Evolutionary conservation across 495 filamentous ascomycete species (phyloP).

Genomic region (Talaromyces wortmannii): DNA sequence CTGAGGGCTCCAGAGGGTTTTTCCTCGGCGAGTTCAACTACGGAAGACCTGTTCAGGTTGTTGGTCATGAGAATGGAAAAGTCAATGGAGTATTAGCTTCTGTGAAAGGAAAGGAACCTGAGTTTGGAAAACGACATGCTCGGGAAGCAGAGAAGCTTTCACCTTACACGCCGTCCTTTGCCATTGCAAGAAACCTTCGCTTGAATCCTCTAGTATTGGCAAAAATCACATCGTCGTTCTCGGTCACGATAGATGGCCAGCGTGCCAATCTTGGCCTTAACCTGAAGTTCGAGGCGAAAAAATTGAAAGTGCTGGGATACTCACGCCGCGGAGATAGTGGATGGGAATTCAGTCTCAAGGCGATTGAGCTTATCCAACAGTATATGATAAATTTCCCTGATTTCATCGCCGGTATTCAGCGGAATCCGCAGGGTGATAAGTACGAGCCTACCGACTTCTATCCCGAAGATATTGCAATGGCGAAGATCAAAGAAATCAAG

Average conservation of each 20-base stretch:
- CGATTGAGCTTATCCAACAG: constrained; percentile 67
- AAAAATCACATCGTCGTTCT: constrained; percentile 93
- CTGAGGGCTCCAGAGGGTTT: constrained; percentile 71
- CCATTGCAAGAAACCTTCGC: constrained; percentile 71
- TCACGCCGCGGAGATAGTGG: constrained; percentile 75
- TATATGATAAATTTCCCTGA: constrained; percentile 95
- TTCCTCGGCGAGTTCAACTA: constrained; percentile 96
- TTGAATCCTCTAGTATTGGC: constrained; percentile 84
- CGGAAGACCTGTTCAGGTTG: constrained; percentile 79
- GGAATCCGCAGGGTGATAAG: constrained; percentile 63
- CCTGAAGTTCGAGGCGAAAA: constrained; percentile 91
- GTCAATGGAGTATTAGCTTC: constrained; percentile 69
- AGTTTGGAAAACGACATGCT: constrained; percentile 74
- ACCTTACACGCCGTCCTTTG: constrained; percentile 79
- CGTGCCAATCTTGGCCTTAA: constrained; percentile 89
- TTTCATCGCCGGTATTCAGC: constrained; percentile 81
- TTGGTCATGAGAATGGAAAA: constrained; percentile 64
- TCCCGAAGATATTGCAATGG: constrained; percentile 53
- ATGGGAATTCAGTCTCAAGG: constrained; percentile 92
- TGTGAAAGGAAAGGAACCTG: constrained; percentile 61
- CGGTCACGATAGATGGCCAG: constrained; percentile 68
- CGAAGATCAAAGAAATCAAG: constrained; percentile 72
- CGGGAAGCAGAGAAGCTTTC: constrained; percentile 54
- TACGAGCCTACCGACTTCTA: constrained; percentile 87
- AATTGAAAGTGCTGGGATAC: constrained; percentile 94